Conservation (phyloP, 805 yeast genomes). For the Lipomyces sp. region DNA sequence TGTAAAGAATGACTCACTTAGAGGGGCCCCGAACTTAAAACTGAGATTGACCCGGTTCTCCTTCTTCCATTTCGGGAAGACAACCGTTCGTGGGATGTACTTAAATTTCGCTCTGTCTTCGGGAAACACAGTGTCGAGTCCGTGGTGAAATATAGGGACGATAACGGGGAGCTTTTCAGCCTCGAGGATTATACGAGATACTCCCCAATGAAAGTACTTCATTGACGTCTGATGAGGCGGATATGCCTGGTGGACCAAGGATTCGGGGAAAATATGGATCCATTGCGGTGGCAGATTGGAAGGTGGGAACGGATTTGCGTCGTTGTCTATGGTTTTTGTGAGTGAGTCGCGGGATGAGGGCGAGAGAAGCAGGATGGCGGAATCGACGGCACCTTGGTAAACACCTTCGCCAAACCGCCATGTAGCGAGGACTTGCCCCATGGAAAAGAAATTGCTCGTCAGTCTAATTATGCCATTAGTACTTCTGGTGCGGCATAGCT, state of each 20-base stretch:
- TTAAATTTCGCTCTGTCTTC: conserved; percentile 64
- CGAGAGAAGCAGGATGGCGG: conserved; percentile 75
- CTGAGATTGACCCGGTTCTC: conserved; percentile 52
- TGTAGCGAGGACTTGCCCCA: conserved; percentile 88
- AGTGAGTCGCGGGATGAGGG: conserved; percentile 16
- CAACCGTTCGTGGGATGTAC: conserved; percentile 52
- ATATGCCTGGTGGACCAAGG: conserved; percentile 80
- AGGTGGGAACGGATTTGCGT: not conserved
- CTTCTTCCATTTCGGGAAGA: conserved; percentile 48
- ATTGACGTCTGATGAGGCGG: conserved; percentile 83
- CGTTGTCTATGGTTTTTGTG: not conserved
- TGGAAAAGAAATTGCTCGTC: conserved; percentile 63
- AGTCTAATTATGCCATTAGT: conserved; percentile 17
- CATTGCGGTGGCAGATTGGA: conserved; percentile 50
- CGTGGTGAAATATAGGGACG: conserved; percentile 82
- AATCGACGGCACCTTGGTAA: conserved; percentile 87
- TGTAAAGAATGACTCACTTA: conserved; percentile 64
- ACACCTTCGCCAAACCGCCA: conserved; percentile 92
- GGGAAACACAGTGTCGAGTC: conserved; percentile 85
- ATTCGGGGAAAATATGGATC: conserved; percentile 96
- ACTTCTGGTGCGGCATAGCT: no score
- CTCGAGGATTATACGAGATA: conserved; percentile 80
- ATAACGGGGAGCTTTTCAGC: conserved; percentile 82
- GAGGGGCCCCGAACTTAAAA: conserved; percentile 71
- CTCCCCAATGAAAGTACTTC: conserved; percentile 97